These are phyloP conservation scores for Lagerstroemia speciosa DNA, from an alignment of 345 rosid genomes.

Conservation along the genomic window DNA sequence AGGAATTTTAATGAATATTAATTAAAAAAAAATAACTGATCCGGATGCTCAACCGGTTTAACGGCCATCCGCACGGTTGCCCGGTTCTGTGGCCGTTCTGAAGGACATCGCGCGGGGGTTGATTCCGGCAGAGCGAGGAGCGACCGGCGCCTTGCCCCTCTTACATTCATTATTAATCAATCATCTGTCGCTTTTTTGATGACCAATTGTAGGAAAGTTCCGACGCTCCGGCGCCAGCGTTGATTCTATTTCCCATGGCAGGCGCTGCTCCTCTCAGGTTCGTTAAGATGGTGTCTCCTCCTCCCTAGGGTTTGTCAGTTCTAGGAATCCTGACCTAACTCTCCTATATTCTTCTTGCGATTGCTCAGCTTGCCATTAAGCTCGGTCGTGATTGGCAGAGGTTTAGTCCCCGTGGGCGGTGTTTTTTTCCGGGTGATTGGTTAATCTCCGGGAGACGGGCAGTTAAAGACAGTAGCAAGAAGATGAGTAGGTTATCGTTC, in stretches of 20 bases:
- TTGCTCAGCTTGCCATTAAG: neutral
- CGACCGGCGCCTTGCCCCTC: neutral
- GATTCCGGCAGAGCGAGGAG: neutral
- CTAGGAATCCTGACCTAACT: neutral
- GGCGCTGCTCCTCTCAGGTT: neutral
- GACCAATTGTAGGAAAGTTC: neutral
- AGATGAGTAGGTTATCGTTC: constrained; percentile 90
- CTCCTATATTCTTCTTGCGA: neutral
- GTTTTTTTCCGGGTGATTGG: neutral
- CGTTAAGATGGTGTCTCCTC: neutral
- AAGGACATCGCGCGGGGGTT: neutral
- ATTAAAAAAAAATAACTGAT: too few species aligned
- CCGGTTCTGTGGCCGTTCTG: neutral
- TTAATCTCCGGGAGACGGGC: neutral
- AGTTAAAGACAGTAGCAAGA: neutral
- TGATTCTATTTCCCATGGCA: neutral
- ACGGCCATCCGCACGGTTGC: neutral
- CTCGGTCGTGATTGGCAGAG: neutral
- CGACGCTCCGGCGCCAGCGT: neutral
- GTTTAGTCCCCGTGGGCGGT: neutral
- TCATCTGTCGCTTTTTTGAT: neutral
- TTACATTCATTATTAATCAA: neutral
- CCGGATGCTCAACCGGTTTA: neutral
- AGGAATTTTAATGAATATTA: too few species aligned
- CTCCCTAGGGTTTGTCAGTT: neutral